Percentiles rank a stretch among this genome's conserved stretches.
phyloP scores from a whole-genome alignment of 2,329 filamentous ascomycete genomes.

The Akanthomyces muscarius region DNA sequence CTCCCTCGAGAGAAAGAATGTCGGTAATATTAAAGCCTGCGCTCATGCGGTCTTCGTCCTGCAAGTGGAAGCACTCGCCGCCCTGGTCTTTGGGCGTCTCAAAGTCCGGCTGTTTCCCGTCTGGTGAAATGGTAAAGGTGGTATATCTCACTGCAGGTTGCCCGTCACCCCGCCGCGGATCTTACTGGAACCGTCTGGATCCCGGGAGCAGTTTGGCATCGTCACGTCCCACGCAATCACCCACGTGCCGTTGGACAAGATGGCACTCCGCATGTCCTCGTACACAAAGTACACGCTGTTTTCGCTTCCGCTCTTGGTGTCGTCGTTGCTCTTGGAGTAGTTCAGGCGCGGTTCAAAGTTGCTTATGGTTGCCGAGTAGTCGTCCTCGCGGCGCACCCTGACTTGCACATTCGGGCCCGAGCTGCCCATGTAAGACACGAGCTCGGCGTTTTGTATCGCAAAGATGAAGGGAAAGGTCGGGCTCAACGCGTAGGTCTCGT shows the following conservation, averaged over 20 bases:
- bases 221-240: not conserved
- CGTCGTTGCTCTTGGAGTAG: not conserved
- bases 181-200: not conserved
- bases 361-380: not conserved
- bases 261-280: not conserved
- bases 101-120: slow-evolving; percentile 8
- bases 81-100: not conserved
- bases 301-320: not conserved
- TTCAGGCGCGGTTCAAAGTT: not conserved
- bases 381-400: not conserved
- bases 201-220: not conserved
- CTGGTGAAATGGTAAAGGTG: not conserved
- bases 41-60: not conserved
- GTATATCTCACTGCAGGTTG: not conserved
- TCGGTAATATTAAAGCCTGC: slow-evolving; percentile 6
- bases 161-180: not conserved
- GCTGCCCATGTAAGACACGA: not conserved
- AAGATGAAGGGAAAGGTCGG: slow-evolving; percentile 4
- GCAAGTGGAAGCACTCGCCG: not conserved
- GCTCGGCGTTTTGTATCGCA: not conserved
- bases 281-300: slow-evolving; percentile 1
- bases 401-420: not conserved
- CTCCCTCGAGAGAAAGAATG: slow-evolving; percentile 1
- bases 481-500: not conserved
- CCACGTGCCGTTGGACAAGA: slow-evolving; percentile 3